A percentile compares a stretch with the other conserved stretches of the same genome.
These are phyloP conservation scores for Podaxis rugospora DNA, from an alignment of 768 basidiomycete genomes.

Conservation along the genomic window DNA sequence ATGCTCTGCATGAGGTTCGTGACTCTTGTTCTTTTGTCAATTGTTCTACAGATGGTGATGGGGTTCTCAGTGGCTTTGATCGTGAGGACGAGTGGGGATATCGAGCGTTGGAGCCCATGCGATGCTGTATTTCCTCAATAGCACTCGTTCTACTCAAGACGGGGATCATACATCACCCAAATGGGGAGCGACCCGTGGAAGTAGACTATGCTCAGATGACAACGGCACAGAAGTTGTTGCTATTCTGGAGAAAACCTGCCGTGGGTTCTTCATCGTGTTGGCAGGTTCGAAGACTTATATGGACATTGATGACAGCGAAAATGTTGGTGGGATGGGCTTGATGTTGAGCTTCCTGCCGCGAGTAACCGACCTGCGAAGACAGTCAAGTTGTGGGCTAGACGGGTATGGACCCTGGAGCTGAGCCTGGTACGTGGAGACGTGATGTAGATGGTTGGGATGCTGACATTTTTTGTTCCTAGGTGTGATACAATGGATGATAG, in stretches of 20 bases:
- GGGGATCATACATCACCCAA: conserved; percentile 79
- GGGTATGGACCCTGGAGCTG: conserved; percentile 98
- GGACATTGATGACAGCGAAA: conserved; percentile 59
- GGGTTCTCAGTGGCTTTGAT: conserved; percentile 76
- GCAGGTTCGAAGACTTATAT: not conserved
- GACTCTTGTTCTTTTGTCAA: conserved; percentile 3
- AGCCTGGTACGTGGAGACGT: conserved; percentile 61
- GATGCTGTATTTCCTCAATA: conserved; percentile 98
- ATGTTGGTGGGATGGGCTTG: conserved; percentile 99
- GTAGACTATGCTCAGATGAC: conserved; percentile 93
- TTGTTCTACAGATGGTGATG: conserved; percentile 8
- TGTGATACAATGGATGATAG: not conserved
- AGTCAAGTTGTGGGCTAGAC: conserved; percentile 93
- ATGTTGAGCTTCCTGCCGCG: conserved; percentile 71
- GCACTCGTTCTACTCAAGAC: conserved; percentile 97
- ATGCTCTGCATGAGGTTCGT: conserved; percentile 98
- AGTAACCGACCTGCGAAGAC: conserved; percentile 46
- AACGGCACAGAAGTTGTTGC: conserved; percentile 91
- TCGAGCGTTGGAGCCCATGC: conserved; percentile 90
- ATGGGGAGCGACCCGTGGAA: conserved; percentile 66
- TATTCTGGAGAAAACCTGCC: conserved; percentile 99
- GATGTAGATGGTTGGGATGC: not conserved
- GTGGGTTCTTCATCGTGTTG: conserved; percentile 45
- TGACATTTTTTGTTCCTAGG: not conserved
- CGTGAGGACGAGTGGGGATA: conserved; percentile 99